Conservation (phyloP, 2,329 filamentous ascomycete genomes). For the Leptographium flavum region DNA sequence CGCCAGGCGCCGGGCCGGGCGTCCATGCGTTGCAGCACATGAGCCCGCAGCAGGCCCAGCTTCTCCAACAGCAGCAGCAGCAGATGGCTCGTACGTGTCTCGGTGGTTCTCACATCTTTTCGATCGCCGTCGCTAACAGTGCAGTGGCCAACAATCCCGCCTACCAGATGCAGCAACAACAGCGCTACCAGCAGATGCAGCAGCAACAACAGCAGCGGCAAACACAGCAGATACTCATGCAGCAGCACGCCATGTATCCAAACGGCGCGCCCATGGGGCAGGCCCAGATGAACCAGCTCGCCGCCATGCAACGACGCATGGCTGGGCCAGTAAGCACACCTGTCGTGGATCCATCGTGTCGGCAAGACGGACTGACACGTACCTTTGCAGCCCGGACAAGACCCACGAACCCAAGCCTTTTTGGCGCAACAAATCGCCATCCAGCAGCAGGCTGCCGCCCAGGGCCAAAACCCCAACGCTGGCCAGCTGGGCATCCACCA, state of each 20-base stretch:
- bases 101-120: conserved; percentile 1
- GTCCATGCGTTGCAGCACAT: conserved; percentile 60
- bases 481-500: conserved; percentile 16
- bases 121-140: neutral
- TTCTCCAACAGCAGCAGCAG: conserved; percentile 42
- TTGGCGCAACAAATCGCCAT: conserved; percentile 33
- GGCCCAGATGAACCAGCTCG: conserved; percentile 25
- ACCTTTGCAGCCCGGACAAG: neutral
- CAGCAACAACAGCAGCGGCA: conserved; percentile 39
- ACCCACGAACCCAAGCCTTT: conserved; percentile 18
- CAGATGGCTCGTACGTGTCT: conserved; percentile 19
- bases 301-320: conserved; percentile 25
- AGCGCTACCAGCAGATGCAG: conserved; percentile 38
- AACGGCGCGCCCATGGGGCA: conserved; percentile 35
- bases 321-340: conserved; percentile 10
- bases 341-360: no score
- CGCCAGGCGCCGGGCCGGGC: conserved; percentile 49
- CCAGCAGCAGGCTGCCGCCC: conserved; percentile 29
- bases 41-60: conserved; percentile 43
- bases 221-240: conserved; percentile 36
- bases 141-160: conserved; percentile 18
- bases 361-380: neutral
- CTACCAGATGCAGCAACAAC: conserved; percentile 33
- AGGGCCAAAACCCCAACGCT: conserved; percentile 7
- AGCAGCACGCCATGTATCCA: conserved; percentile 35